These are phyloP conservation scores for Pelagophyceae sp. DNA, from an alignment of 352 stramenopile genomes.

Conservation along the genomic window DNA sequence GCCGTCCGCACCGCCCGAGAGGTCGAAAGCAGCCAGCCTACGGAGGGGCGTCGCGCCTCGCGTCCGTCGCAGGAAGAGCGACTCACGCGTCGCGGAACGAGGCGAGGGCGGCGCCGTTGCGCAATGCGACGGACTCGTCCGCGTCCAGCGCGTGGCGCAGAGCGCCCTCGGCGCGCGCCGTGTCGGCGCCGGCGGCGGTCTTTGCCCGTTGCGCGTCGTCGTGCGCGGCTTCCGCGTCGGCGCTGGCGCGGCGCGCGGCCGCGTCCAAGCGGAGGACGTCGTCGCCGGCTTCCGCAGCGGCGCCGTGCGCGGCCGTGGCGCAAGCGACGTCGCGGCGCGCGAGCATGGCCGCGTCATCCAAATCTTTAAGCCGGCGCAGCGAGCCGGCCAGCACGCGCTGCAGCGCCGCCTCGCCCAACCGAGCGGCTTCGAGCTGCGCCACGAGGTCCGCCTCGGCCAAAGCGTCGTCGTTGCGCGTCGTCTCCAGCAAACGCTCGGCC, in stretches of 20 bases:
- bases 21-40: neutral
- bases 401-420: neutral
- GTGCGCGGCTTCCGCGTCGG: neutral
- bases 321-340: neutral
- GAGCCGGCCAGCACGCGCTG: neutral
- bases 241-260: too few relatives aligned
- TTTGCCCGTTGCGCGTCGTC: neutral
- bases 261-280: neutral
- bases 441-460: neutral
- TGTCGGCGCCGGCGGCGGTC: neutral
- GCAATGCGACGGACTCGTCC: neutral
- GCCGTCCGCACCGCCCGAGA: too few relatives aligned
- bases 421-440: neutral
- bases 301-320: neutral
- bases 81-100: neutral
- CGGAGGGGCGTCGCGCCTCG: neutral
- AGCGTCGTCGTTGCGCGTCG: neutral
- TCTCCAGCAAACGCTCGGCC: neutral
- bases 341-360: neutral
- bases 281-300: neutral
- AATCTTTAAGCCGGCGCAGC: neutral
- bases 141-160: slow-evolving; percentile 16
- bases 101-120: neutral
- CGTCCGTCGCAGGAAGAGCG: neutral
- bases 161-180: neutral